A percentile compares a stretch with the other conserved stretches of the same genome.
These are phyloP conservation scores for Luzula sylvatica DNA, from an alignment of 176 grass and related monocot genomes.

Conservation along the genomic window DNA sequence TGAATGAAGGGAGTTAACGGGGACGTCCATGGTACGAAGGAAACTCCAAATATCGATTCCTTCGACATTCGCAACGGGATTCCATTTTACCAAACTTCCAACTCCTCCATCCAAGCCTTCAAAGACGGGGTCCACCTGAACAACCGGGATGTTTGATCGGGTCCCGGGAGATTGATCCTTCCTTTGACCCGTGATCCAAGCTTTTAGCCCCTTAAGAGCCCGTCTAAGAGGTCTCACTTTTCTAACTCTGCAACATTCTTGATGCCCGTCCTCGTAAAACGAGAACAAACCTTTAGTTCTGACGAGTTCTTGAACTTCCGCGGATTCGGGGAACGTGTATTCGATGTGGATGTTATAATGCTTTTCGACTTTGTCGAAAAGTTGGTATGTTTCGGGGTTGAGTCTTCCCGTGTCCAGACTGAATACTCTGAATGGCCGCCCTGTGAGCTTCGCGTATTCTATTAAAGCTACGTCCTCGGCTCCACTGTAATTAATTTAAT, in stretches of 20 bases:
- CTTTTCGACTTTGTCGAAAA: slow-evolving; percentile 86
- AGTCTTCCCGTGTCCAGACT: slow-evolving; percentile 80
- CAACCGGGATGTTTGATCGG: slow-evolving; percentile 67
- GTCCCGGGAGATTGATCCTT: slow-evolving; percentile 91
- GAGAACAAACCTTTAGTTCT: slow-evolving; percentile 92
- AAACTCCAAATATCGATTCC: slow-evolving; percentile 94
- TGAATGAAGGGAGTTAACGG: slow-evolving; percentile 74
- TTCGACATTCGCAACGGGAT: slow-evolving; percentile 71
- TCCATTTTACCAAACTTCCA: slow-evolving; percentile 93
- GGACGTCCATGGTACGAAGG: slow-evolving; percentile 86
- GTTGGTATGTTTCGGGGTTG: slow-evolving; percentile 82
- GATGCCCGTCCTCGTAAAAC: slow-evolving; percentile 94
- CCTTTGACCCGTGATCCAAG: slow-evolving; percentile 93
- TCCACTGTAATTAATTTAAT: slow-evolving; percentile 30
- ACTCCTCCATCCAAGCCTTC: slow-evolving; percentile 56
- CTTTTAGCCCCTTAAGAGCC: slow-evolving; percentile 56
- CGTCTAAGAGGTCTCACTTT: slow-evolving; percentile 77
- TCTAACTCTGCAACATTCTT: slow-evolving; percentile 85
- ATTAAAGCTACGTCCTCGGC: slow-evolving; percentile 94
- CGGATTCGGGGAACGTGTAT: slow-evolving; percentile 85
- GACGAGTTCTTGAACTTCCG: slow-evolving; percentile 75
- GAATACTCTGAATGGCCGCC: slow-evolving; percentile 78
- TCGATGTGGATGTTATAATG: slow-evolving; percentile 84
- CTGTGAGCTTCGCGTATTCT: slow-evolving; percentile 71
- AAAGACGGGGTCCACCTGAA: slow-evolving; percentile 83